Percentiles rank a stretch among this genome's conserved stretches.
phyloP scores from a whole-genome alignment of 2,329 filamentous ascomycete genomes.

The Botrytis medusae region DNA sequence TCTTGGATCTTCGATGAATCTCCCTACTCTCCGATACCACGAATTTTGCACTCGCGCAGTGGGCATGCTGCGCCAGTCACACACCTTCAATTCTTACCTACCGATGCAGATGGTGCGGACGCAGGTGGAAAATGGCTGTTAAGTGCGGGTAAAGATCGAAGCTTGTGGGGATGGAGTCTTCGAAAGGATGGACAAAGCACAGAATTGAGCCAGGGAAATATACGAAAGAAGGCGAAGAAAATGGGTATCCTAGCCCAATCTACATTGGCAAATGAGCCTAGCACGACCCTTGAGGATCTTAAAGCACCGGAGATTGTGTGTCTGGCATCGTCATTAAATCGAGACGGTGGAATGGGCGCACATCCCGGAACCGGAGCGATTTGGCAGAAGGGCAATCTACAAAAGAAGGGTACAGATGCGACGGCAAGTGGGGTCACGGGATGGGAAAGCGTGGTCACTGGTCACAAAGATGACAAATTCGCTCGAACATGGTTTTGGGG shows the following conservation, averaged over 20 bases:
- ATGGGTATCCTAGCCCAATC: constrained; percentile 65
- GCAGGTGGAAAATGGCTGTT: constrained; percentile 90
- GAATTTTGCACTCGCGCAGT: constrained; percentile 80
- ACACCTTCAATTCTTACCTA: constrained; percentile 79
- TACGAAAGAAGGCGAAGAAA: constrained; percentile 88
- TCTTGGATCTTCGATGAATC: constrained; percentile 96
- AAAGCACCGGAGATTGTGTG: constrained; percentile 91
- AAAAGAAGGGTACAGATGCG: constrained; percentile 63
- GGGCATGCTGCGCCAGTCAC: constrained; percentile 88
- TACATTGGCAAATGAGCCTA: constrained; percentile 58
- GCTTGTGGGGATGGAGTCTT: constrained; percentile 94
- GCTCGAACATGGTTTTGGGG: constrained; percentile 99
- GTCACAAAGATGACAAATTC: constrained; percentile 79
- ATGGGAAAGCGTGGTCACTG: constrained; percentile 96
- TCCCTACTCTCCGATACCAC: constrained; percentile 82
- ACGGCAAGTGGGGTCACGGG: constrained; percentile 77
- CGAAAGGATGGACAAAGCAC: constrained; percentile 91
- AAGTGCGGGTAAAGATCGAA: constrained; percentile 84
- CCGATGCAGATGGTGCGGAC: constrained; percentile 86
- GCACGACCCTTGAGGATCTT: constrained; percentile 67
- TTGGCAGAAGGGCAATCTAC: constrained; percentile 71
- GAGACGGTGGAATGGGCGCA: constrained; percentile 90
- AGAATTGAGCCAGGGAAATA: constrained; percentile 86
- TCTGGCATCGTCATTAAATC: constrained; percentile 87
- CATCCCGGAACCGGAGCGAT: constrained; percentile 74